phyloP scores from a whole-genome alignment of 2,329 filamentous ascomycete species.

The Talaromyces funiculosus region DNA sequence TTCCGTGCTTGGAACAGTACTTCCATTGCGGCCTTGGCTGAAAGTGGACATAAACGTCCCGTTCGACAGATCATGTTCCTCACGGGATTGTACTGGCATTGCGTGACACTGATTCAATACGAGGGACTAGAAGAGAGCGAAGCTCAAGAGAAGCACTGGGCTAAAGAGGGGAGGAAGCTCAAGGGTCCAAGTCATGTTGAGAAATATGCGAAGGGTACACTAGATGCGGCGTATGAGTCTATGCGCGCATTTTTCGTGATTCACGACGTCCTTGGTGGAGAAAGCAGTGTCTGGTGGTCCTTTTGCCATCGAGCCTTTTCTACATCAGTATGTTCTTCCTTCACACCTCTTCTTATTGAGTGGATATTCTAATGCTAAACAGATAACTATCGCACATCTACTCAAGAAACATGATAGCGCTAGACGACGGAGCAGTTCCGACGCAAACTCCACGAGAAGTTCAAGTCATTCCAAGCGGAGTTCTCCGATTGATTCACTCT shows the following conservation, averaged over 20 bases:
- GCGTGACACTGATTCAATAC: slow-evolving; percentile 11
- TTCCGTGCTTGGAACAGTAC: slow-evolving; percentile 14
- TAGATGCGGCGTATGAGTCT: slow-evolving; percentile 11
- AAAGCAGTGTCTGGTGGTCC: slow-evolving; percentile 15
- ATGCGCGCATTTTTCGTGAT: slow-evolving; percentile 14
- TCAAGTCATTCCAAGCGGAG: background rate
- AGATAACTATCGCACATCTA: slow-evolving; percentile 12
- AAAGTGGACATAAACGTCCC: slow-evolving; percentile 9
- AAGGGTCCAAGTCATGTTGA: slow-evolving; percentile 3
- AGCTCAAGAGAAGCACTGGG: background rate
- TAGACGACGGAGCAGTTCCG: background rate
- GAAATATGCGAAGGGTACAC: slow-evolving; percentile 4
- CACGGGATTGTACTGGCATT: slow-evolving; percentile 13
- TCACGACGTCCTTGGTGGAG: slow-evolving; percentile 9
- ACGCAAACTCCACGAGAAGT: background rate
- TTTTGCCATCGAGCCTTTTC: slow-evolving; percentile 15
- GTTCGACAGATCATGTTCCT: slow-evolving; percentile 15
- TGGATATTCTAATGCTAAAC: background rate
- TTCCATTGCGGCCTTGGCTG: slow-evolving; percentile 1
- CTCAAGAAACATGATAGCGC: slow-evolving; percentile 4
- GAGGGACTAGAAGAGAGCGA: slow-evolving; percentile 11
- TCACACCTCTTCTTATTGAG: background rate
- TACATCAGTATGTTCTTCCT: slow-evolving; percentile 7
- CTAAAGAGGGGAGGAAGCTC: background rate
- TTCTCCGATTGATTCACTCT: slow-evolving; percentile 6